Conservation (phyloP, 2,329 filamentous ascomycete genomes). For the Blastomyces parvus region DNA sequence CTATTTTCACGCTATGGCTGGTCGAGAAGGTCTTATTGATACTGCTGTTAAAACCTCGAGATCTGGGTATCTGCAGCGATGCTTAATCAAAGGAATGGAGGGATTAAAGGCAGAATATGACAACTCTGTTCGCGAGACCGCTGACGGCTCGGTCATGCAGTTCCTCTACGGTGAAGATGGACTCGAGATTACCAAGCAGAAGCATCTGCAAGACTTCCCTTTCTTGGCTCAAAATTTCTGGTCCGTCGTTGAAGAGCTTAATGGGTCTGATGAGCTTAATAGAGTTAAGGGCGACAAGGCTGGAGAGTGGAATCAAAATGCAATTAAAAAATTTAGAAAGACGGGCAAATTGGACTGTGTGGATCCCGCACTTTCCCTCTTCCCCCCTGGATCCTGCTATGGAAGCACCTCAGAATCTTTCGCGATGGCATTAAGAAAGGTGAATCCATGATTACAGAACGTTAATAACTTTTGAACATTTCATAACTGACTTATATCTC, state of each 20-base stretch:
- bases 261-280: constrained; percentile 49
- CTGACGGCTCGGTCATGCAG: constrained; percentile 86
- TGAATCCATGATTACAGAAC: constrained; percentile 23
- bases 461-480: neutral
- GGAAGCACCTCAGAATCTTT: constrained; percentile 89
- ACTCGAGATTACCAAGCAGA: constrained; percentile 86
- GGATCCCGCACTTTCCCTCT: constrained; percentile 65
- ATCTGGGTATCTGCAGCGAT: constrained; percentile 91
- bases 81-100: constrained; percentile 98
- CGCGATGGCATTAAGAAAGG: constrained; percentile 56
- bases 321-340: constrained; percentile 72
- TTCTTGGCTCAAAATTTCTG: constrained; percentile 81
- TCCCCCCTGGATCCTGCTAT: constrained; percentile 61
- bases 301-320: constrained; percentile 50
- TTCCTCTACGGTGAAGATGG: constrained; percentile 97
- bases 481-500: neutral
- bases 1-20: constrained; percentile 99
- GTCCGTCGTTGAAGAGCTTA: constrained; percentile 68
- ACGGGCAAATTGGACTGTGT: constrained; percentile 56
- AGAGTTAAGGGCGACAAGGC: constrained; percentile 59
- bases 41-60: constrained; percentile 97
- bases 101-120: constrained; percentile 88
- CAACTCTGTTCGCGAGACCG: constrained; percentile 74
- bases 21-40: constrained; percentile 95
- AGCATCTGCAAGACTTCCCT: constrained; percentile 79